Evolutionary conservation across 1,284 basidiomycete species (phyloP).

Genomic region (Psilocybe mexicana): DNA sequence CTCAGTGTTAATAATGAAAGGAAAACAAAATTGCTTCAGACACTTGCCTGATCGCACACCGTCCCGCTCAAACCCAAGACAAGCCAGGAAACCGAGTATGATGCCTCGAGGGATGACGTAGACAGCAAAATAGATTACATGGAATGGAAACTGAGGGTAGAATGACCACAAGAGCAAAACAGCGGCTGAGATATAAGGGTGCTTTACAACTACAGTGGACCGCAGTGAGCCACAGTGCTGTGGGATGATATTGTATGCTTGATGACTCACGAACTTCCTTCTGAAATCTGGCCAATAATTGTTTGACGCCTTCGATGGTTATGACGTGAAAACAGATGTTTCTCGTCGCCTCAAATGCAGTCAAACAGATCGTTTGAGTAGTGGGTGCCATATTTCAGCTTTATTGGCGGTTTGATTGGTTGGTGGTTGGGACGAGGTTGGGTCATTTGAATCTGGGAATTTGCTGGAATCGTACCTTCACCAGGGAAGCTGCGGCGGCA

Average conservation of each 20-base stretch:
- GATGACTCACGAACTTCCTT: constrained; percentile 19
- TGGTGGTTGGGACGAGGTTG: no score
- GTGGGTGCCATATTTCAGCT: constrained; percentile 10
- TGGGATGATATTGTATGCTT: background rate
- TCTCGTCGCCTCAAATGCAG: constrained; percentile 10
- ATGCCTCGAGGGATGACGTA: constrained; percentile 17
- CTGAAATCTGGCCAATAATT: constrained; percentile 11
- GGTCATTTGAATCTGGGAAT: no score
- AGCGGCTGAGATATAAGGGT: constrained; percentile 19
- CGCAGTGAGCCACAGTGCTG: background rate
- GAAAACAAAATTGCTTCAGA: background rate
- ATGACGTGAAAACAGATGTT: constrained; percentile 12
- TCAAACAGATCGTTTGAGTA: constrained; percentile 15
- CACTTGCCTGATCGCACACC: constrained; percentile 16
- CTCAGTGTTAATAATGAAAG: background rate
- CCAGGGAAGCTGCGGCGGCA: no score
- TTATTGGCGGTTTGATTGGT: background rate
- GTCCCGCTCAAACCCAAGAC: constrained; percentile 17
- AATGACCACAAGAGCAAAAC: constrained; percentile 20
- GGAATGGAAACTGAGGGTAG: constrained; percentile 21
- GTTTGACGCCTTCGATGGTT: constrained; percentile 16
- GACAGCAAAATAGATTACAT: constrained; percentile 16
- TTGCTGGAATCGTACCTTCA: no score
- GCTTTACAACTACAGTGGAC: constrained; percentile 10
- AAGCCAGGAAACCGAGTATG: constrained; percentile 15